A percentile compares a stretch with the other conserved stretches of the same genome.
Evolutionary conservation across 73 alveolate genomes (phyloP).

Genomic region (Durusdinium trenchii): DNA sequence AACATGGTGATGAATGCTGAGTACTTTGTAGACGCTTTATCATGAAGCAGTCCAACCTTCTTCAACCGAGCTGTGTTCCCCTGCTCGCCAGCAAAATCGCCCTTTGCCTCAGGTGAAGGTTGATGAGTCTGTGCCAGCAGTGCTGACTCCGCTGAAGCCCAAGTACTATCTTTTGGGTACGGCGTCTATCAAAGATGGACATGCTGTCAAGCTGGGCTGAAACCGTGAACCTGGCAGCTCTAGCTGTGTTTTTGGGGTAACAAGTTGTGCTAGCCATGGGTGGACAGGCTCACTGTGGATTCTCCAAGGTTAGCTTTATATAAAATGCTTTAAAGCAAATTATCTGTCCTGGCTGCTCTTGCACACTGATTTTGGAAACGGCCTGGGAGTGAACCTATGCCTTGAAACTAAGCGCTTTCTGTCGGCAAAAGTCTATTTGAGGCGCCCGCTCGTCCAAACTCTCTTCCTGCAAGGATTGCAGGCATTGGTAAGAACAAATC

Average conservation of each 20-base stretch:
- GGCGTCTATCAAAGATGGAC: background rate
- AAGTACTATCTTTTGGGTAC: background rate
- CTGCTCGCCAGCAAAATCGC: too few species aligned
- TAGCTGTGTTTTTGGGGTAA: too few species aligned
- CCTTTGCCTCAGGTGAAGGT: slow-evolving; percentile 4
- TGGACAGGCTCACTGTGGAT: background rate
- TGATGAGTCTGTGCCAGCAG: background rate
- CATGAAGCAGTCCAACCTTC: too few species aligned
- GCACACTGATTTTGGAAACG: background rate
- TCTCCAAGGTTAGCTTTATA: background rate
- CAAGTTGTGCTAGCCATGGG: too few species aligned
- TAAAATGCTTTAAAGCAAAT: background rate
- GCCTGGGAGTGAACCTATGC: background rate
- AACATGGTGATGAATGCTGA: too few species aligned
- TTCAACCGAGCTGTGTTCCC: too few species aligned
- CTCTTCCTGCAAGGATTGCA: background rate
- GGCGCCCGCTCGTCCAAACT: background rate
- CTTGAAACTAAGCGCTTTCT: background rate
- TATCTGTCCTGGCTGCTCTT: background rate
- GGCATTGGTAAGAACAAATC: background rate
- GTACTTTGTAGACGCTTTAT: too few species aligned
- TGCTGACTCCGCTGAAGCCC: background rate
- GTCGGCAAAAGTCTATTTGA: background rate
- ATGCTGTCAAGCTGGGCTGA: background rate
- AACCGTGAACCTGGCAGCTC: background rate